A percentile compares a stretch with the other conserved stretches of the same genome.
Conservation (phyloP, 768 basidiomycete species). For the Termitomyces sp. region DNA sequence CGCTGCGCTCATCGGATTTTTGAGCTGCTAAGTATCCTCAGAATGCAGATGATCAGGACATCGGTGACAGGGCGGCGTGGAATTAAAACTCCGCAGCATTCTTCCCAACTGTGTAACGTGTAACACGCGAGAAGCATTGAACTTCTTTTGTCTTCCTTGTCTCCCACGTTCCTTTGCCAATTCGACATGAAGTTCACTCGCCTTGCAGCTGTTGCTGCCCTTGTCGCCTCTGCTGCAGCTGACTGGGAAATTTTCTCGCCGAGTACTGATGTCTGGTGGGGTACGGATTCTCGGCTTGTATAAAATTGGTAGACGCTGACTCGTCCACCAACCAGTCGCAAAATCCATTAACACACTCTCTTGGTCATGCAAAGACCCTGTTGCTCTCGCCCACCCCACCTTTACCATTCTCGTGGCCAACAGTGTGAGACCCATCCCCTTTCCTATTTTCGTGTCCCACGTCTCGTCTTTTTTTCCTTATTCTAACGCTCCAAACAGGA, state of each 20-base stretch:
- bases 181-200: constrained; percentile 15
- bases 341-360: constrained; percentile 47
- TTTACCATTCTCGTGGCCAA: constrained; percentile 54
- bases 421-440: constrained; percentile 12
- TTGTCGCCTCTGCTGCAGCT: constrained; percentile 32
- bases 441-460: background rate
- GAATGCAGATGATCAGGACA: too few relatives aligned
- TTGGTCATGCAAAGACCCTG: constrained; percentile 49
- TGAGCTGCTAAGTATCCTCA: background rate
- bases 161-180: constrained; percentile 10
- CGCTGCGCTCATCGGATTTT: background rate
- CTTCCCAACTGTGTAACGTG: background rate
- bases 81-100: constrained; percentile 4
- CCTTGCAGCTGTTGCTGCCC: constrained; percentile 29
- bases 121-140: background rate
- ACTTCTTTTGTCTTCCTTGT: background rate
- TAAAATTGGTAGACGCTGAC: background rate
- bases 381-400: constrained; percentile 15
- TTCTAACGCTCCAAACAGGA: constrained; percentile 15
- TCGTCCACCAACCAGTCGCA: constrained; percentile 37
- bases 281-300: constrained; percentile 29
- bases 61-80: background rate
- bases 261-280: constrained; percentile 50
- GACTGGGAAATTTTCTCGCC: constrained; percentile 42
- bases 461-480: background rate